Evolutionary conservation across 1,284 basidiomycete genomes (phyloP), one percentile per base, ranked within the genome.

Genomic region (Jaminaea rosea): DNA sequence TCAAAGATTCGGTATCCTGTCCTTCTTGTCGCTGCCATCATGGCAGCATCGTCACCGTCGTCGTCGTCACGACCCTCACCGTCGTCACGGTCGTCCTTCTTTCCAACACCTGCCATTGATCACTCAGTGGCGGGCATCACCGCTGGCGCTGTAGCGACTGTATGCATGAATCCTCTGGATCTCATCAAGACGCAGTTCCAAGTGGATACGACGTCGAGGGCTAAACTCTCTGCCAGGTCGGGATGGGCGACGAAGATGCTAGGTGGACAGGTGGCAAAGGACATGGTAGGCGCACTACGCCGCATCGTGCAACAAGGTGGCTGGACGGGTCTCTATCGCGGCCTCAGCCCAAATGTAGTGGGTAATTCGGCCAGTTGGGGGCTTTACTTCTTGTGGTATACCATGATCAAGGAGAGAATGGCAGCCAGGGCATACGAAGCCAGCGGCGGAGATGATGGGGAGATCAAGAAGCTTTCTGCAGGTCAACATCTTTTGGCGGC

Each of bases 311-410:
- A 76, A 27, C 77, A 79, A 31, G 83, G 89, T 58, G 92, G 93
- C 6, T 86, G 83, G 83, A 80, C 77, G 59, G 93, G 92, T 0
- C 78, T 98, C 46, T 97, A 97, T 75, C 82, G 93, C 54, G 93
- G 93, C 10, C 78, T 98, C 26, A 82, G 83, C 2, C 84, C 92
- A 1, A 99, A 98, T 71, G 81, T 97, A 41, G 87, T 88, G 0
- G 93, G 94, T 17, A 97, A 97, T 65, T 90, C 92, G n/a, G 84
- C 86, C 5, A 92, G 88, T 65, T 98, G 93, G 93, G 93, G 94
- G 0, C 77, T 96, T 27, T 98, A 99, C 76, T 98, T 98, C 76
- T 80, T 96, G 57, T 94, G 94, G 93, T 97, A 98, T 72, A 92
- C 94, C 63, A 87, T 88, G 82, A 82, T 97, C 65, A 97, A 62